Percentiles rank a stretch among this genome's conserved stretches.
These are phyloP conservation scores for Collybia sordida DNA, from an alignment of 768 basidiomycete species.

Conservation along the genomic window DNA sequence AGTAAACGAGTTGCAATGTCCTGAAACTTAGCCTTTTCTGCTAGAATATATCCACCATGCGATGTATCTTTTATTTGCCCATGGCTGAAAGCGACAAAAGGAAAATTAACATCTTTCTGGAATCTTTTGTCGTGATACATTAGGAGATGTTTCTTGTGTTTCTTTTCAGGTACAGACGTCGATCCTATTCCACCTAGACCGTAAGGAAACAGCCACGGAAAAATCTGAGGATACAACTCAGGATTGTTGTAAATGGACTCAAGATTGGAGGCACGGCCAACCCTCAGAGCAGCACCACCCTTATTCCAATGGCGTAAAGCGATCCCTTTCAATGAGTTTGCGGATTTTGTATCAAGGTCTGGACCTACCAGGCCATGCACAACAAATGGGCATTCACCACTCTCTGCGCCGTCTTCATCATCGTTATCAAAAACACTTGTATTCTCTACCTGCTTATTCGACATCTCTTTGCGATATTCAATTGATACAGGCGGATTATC, in stretches of 20 bases:
- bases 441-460: conserved; percentile 11
- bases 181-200: conserved; percentile 29
- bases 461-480: conserved; percentile 16
- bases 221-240: conserved; percentile 32
- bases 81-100: conserved; percentile 39
- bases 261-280: conserved; percentile 15
- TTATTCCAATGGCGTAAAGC: conserved; percentile 18
- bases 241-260: conserved; percentile 29
- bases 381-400: conserved; percentile 30
- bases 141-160: conserved; percentile 25
- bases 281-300: conserved; percentile 14
- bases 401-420: conserved; percentile 18
- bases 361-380: conserved; percentile 33
- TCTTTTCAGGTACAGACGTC: conserved; percentile 10
- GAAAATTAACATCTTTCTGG: conserved; percentile 22
- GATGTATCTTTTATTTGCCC: conserved; percentile 31
- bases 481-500: conserved; percentile 18
- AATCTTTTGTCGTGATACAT: conserved; percentile 23
- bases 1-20: conserved; percentile 20
- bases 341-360: conserved; percentile 9
- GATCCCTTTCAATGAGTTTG: conserved; percentile 14
- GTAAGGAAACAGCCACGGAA: conserved; percentile 43
- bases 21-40: conserved; percentile 23
- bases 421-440: conserved; percentile 21
- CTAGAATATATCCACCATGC: conserved; percentile 23